Base-by-base conservation (phyloP, 2,329 filamentous ascomycete species). In the Phyllosticta capitalensis region DNA sequence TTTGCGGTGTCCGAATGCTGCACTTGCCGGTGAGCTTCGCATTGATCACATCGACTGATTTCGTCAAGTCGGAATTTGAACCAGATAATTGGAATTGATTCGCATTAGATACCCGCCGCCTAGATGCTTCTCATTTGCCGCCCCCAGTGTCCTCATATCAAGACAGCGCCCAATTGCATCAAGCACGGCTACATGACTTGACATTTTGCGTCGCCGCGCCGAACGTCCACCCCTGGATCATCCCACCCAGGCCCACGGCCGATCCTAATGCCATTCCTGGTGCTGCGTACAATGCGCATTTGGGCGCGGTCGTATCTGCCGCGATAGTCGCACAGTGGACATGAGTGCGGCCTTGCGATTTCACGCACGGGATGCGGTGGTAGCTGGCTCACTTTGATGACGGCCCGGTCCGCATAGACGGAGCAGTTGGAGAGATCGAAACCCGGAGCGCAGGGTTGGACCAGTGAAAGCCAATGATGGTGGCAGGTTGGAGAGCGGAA, bases 401-500 rank as follows among this genome's bases (percentile, higher is more conserved):
- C 38, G 14, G 68, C 64, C 49, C 64, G 64, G 9, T 65, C 68
- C 28, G 68, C 63, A 55, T 74, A 75, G 57, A 70, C 63, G 9
- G 72, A 72, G 62, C 76, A 78, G 60, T 64, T 75, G 45, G 75
- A 63, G 19, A 78, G 70, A 58, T 78, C 72, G 22, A 67, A 68
- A 45, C 69, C 67, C 33, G 67, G 68, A 5, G 66, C 68, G 66
- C 80, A 82, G 9, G 76, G 73, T 12, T 72, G 67, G 22, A 68
- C 69, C 63, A 82, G 75, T 22, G 72, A 74, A 58, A 80, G 67
- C 78, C 79, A 82, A 26, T 73, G 69, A 63, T 81, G 79, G 7
- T 67, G 66, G 66, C 80, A 82, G 55, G 69, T 72, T 6, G 69
- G 67, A 0, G 77, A 79, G 64, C 74, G 72, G 69, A 74, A 78